phyloP scores from a whole-genome alignment of 1,284 basidiomycete species.

The Anthracocystis panici-leucophaei region DNA sequence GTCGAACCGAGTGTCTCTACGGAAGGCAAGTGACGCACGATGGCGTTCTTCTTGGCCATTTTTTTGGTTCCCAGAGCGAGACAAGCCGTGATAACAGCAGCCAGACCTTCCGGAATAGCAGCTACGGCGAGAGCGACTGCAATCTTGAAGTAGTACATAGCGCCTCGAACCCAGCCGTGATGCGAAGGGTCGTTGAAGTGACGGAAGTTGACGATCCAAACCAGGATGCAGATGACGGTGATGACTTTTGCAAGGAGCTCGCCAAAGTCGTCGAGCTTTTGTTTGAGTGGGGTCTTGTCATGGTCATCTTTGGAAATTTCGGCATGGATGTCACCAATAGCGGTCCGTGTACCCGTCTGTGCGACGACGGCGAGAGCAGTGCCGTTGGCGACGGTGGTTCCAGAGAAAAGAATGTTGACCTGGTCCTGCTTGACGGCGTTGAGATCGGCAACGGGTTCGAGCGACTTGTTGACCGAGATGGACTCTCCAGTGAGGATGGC shows the following conservation, averaged over 20 bases:
- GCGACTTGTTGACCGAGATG: slow-evolving; percentile 63
- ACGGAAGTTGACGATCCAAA: slow-evolving; percentile 69
- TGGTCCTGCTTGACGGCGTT: slow-evolving; percentile 69
- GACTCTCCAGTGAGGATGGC: slow-evolving; percentile 69
- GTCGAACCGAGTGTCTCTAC: slow-evolving; percentile 69
- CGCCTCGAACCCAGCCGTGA: slow-evolving; percentile 66
- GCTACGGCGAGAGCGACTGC: slow-evolving; percentile 69
- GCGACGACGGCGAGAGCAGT: slow-evolving; percentile 63
- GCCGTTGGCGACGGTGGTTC: slow-evolving; percentile 66
- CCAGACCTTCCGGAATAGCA: slow-evolving; percentile 68
- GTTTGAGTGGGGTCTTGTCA: slow-evolving; percentile 67
- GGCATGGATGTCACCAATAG: slow-evolving; percentile 67
- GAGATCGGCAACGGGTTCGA: slow-evolving; percentile 52
- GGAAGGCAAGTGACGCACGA: slow-evolving; percentile 66
- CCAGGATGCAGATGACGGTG: slow-evolving; percentile 67
- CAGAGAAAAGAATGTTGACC: slow-evolving; percentile 68
- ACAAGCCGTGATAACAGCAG: slow-evolving; percentile 69
- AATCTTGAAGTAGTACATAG: slow-evolving; percentile 70
- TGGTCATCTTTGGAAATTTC: slow-evolving; percentile 66
- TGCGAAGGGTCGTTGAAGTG: slow-evolving; percentile 68
- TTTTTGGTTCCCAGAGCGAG: slow-evolving; percentile 68
- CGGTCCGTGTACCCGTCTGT: slow-evolving; percentile 62
- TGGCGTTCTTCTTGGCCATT: slow-evolving; percentile 69
- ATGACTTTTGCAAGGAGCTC: slow-evolving; percentile 68
- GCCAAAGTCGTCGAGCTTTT: slow-evolving; percentile 69